phyloP scores from a whole-genome alignment of 2,329 filamentous ascomycete genomes.

The Colletotrichum neosansevieriae region DNA sequence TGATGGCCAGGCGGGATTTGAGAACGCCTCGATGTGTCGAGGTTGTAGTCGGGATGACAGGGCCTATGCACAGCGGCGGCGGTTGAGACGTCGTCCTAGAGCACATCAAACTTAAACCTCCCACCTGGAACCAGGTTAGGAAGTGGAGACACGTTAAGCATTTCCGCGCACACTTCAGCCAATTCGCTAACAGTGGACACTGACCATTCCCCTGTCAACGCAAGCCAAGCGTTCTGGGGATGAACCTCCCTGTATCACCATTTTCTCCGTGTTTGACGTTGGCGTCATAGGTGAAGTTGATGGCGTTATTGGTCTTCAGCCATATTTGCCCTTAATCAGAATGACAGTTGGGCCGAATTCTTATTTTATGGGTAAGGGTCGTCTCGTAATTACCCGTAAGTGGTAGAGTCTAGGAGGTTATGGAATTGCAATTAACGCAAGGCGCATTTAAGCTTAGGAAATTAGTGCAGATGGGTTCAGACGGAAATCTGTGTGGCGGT shows the following conservation, averaged over 20 bases:
- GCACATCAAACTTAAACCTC: slow-evolving; percentile 43
- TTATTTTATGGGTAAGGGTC: background rate
- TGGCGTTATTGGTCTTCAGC: background rate
- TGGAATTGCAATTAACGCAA: too few relatives aligned
- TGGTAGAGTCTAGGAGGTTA: too few relatives aligned
- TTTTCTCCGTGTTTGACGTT: slow-evolving; percentile 38
- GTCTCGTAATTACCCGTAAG: background rate
- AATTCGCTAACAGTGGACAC: slow-evolving; percentile 11
- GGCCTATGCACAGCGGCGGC: slow-evolving; percentile 31
- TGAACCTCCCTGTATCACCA: slow-evolving; percentile 35
- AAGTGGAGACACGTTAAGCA: slow-evolving; percentile 9
- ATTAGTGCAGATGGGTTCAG: background rate
- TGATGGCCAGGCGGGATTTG: slow-evolving; percentile 4
- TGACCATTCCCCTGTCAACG: slow-evolving; percentile 26
- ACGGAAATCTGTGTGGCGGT: slow-evolving; percentile 3
- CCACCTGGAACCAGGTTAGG: slow-evolving; percentile 15
- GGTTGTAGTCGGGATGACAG: slow-evolving; percentile 29
- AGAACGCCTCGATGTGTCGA: background rate
- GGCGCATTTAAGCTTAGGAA: background rate
- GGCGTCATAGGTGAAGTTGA: slow-evolving; percentile 2
- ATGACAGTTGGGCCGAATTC: background rate
- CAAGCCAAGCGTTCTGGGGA: slow-evolving; percentile 19
- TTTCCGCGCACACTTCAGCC: background rate
- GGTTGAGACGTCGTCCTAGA: slow-evolving; percentile 42
- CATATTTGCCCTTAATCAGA: background rate